phyloP scores from a whole-genome alignment of 192 early-diverging fungal genomes.

The Linderina pennispora region DNA sequence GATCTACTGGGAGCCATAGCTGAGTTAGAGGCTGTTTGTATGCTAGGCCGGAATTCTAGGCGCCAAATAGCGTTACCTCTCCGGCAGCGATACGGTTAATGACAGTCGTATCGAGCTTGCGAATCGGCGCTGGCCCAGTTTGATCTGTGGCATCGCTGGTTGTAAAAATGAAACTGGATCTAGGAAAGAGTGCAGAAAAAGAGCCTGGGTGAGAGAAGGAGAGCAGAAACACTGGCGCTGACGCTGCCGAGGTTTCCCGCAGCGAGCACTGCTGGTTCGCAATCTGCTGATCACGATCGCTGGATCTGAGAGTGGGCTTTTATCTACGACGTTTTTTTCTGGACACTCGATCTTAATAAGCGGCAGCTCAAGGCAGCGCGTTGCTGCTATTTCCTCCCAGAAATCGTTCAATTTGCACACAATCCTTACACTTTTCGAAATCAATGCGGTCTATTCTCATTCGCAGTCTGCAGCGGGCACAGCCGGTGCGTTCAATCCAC shows the following conservation, averaged over 20 bases:
- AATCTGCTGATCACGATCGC: no score
- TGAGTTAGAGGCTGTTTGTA: no score
- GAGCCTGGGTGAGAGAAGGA: not conserved
- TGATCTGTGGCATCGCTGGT: not conserved
- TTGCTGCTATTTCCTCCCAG: no score
- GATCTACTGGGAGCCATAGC: constrained; percentile 50
- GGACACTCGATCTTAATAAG: no score
- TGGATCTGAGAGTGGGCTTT: no score
- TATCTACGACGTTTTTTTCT: no score
- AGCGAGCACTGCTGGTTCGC: no score
- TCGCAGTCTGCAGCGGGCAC: constrained; percentile 2
- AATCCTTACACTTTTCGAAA: not conserved
- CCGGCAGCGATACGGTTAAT: constrained; percentile 97
- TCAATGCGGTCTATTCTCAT: not conserved
- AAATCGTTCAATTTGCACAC: not conserved
- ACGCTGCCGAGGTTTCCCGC: no score
- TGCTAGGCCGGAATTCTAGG: not conserved
- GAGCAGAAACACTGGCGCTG: not conserved
- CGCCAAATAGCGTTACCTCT: constrained; percentile 55
- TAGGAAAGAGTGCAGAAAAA: not conserved
- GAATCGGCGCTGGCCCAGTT: constrained; percentile 52
- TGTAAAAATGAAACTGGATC: not conserved
- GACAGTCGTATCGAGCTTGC: constrained; percentile 75
- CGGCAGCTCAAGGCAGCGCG: no score
- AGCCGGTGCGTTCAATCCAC: constrained; percentile 12